Evolutionary conservation across 1,284 basidiomycete genomes (phyloP).

Genomic region (Apiotrichum akiyoshidainum): DNA sequence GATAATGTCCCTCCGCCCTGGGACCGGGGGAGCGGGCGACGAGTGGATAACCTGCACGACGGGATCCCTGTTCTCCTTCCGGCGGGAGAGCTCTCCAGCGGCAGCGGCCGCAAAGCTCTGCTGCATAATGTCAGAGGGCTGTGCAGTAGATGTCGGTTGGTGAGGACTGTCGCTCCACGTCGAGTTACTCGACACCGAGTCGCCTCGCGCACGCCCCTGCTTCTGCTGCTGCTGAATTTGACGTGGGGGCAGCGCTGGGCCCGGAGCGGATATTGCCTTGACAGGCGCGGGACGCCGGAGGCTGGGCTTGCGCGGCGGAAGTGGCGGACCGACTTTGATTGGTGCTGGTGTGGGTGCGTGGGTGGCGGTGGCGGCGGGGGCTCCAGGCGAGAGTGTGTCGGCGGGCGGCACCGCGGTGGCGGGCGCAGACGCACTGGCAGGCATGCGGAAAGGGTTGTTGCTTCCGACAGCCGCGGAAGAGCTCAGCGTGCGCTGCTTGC

Average conservation of each 20-base stretch:
- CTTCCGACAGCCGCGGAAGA: conserved; percentile 6
- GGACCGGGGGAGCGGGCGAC: background rate
- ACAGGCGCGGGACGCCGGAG: conserved; percentile 9
- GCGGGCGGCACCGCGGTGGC: background rate
- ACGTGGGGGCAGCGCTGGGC: background rate
- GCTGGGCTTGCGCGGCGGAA: conserved; percentile 22
- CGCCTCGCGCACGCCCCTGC: background rate
- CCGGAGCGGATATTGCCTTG: background rate
- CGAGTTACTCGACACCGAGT: conserved; percentile 14
- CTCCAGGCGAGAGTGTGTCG: background rate
- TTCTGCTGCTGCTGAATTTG: background rate
- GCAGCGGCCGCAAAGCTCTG: conserved; percentile 22
- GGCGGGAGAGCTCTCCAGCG: background rate
- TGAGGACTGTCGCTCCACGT: conserved; percentile 8
- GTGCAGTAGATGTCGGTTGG: conserved; percentile 19
- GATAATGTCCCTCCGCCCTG: conserved; percentile 12
- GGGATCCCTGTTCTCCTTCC: conserved; percentile 9
- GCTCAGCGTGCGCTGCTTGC: conserved; percentile 12
- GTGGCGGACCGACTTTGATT: conserved; percentile 12
- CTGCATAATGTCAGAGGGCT: conserved; percentile 19
- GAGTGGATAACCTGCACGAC: conserved; percentile 21
- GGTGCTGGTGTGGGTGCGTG: background rate
- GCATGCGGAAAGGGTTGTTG: conserved; percentile 19
- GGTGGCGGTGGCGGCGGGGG: background rate
- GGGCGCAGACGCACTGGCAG: background rate